Base-by-base conservation (phyloP, 495 filamentous ascomycete genomes). In the Xylaria telfairii region DNA sequence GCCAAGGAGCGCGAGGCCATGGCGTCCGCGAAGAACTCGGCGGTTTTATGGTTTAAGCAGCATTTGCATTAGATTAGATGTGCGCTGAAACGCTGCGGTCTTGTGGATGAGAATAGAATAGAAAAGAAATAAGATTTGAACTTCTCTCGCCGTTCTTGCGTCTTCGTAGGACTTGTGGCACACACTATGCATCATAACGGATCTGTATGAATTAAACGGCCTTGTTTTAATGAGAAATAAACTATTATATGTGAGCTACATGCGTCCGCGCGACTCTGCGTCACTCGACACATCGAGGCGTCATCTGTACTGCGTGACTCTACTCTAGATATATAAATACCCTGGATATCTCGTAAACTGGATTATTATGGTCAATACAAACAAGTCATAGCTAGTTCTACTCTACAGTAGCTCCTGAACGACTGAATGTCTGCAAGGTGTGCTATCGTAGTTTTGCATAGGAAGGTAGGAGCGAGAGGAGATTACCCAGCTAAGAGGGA, bases 21-120 rank as follows among this genome's bases (percentile, higher is more conserved):
- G 80, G 81, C 76, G 8, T 76, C 82, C 41, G 86, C 76, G 0
- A 88, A 87, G 82, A 79, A 82, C 63, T 79, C 76, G 3, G 80
- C 79, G 10, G 82, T 83, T 1, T 73, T 65, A 24, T 88, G 84
- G 82, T 78, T 86, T 41, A 76, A 72, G 71, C 74, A 83, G 74
- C 81, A 72, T 41, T 51, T 83, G 57, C 73, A 74, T 42, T 69
- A 74, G 26, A 26, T 9, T 54, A 4, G 51, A 10, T 5, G 13
- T 30, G 24, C 13, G 26, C 26, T 54, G 13, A 2, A 17, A 30
- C 13, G 51, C 13, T 17, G 51, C 12, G 24, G 51, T 28, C 51
- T 17, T 30, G 17, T 17, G 51, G 12, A 17, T 28, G 51, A 13
- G 26, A 51, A 49, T 13, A 21, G 10, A 8, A 54, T 54, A n/a